Conservation (phyloP, 2,329 filamentous ascomycete species). For the Chaetoscypha palmicola region DNA sequence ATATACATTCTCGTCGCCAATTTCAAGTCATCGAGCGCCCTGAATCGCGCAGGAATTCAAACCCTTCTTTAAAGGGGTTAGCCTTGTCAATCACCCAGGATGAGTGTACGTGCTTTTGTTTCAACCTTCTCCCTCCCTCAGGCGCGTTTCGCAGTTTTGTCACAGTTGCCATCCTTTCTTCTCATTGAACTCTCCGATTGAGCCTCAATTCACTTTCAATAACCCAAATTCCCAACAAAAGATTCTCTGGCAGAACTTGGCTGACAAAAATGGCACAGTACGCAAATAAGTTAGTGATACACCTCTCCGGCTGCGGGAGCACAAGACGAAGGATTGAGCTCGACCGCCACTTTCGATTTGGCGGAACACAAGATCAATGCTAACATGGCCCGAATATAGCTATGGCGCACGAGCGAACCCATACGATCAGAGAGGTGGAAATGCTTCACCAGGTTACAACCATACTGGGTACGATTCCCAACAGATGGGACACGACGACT, state of each 20-base stretch:
- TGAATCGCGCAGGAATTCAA: background rate
- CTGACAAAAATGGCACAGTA: conserved; percentile 30
- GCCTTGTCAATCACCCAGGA: conserved; percentile 18
- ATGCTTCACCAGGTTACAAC: conserved; percentile 20
- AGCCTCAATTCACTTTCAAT: conserved; percentile 3
- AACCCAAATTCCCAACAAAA: conserved; percentile 9
- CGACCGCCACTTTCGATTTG: too few species aligned
- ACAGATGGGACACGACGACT: conserved; percentile 35
- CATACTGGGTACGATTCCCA: conserved; percentile 21
- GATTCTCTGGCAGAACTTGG: conserved; percentile 23
- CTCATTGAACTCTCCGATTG: conserved; percentile 1
- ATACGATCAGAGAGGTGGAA: conserved; percentile 50
- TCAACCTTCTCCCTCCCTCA: conserved; percentile 13
- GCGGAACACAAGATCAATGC: background rate
- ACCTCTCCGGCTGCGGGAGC: too few species aligned
- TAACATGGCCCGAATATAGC: conserved; percentile 32
- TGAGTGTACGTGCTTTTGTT: conserved; percentile 28
- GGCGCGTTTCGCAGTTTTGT: conserved; percentile 15
- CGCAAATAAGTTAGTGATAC: conserved; percentile 23
- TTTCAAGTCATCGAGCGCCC: background rate
- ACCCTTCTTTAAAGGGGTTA: background rate
- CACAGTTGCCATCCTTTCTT: conserved; percentile 4
- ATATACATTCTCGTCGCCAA: background rate
- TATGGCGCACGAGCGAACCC: conserved; percentile 52
- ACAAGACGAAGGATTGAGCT: too few species aligned